phyloP scores from a whole-genome alignment of 495 filamentous ascomycete genomes.

The Penicillium antarcticum region DNA sequence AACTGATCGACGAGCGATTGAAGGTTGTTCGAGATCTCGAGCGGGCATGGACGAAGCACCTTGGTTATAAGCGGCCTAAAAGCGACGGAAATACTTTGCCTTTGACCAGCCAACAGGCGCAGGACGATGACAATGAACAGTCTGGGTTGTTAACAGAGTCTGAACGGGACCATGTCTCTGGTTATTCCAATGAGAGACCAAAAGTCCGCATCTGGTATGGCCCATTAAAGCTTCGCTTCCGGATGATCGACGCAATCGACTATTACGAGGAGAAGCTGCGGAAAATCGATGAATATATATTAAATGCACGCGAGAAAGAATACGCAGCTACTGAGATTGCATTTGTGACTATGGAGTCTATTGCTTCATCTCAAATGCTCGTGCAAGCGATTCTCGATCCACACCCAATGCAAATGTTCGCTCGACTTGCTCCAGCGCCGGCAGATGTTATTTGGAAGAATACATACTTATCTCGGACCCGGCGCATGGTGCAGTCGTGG shows the following conservation, averaged over 20 bases:
- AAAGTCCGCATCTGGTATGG: conserved; percentile 76
- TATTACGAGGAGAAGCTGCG: conserved; percentile 89
- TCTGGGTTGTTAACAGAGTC: conserved; percentile 52
- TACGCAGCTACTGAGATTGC: conserved; percentile 78
- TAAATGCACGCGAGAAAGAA: conserved; percentile 64
- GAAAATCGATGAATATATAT: conserved; percentile 74
- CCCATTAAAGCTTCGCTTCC: conserved; percentile 65
- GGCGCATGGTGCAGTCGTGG: conserved; percentile 75
- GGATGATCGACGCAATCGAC: conserved; percentile 83
- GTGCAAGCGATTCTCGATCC: conserved; percentile 91
- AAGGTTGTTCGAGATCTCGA: conserved; percentile 70
- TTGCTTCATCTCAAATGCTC: conserved; percentile 89
- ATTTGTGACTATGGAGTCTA: conserved; percentile 96
- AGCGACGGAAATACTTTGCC: conserved; percentile 49
- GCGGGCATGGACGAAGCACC: conserved; percentile 75
- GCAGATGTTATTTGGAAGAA: conserved; percentile 90
- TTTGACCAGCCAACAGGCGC: conserved; percentile 42
- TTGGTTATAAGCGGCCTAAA: conserved; percentile 49
- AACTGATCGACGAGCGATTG: conserved; percentile 65
- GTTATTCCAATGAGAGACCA: conserved; percentile 55
- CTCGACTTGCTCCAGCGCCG: conserved; percentile 81
- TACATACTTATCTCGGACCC: conserved; percentile 76
- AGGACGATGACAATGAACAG: conserved; percentile 43
- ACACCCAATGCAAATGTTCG: conserved; percentile 77
- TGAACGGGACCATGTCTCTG: conserved; percentile 32